Base-by-base conservation (phyloP, 345 rosid species). In the Gossypium rotundifolium region DNA sequence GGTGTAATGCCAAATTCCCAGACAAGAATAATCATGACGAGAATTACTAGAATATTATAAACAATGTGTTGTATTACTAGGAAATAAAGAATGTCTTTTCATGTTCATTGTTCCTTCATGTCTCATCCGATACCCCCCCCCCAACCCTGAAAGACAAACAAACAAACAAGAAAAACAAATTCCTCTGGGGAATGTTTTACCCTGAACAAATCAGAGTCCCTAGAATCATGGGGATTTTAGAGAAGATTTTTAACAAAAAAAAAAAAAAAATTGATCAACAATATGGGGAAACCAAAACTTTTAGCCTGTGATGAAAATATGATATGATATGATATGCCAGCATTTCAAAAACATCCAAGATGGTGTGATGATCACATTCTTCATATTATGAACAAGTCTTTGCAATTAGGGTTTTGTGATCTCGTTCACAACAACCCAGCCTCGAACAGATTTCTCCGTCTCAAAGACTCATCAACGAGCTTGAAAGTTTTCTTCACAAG, bases 401-500 rank as follows among this genome's bases (percentile, higher is more conserved):
- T 69, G 69, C 46, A 10, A 10, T 1, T 54, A 25, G 12, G 20
- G 40, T 33, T 33, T 33, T 33, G 40, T 5, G 7, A 33, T 33
- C 40, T 13, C 12, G 11, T 75, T 95, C 88, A 95, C 84, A 95
- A 86, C 48, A 93, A 87, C 4, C 98, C 99, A 42, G 99, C 99
- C 83, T 93, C 98, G 12, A 88, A 86, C 17, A 95, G 91, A 84
- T 95, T 93, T 83, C 99, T 88, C 60, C 98, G 87, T 81, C 98
- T 86, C 76, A 95, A 71, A 0, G 93, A 93, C 87, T 95, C 99
- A 11, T 93, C 99, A 18, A 95, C 98, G 6, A 95, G 96, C 84
- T 95, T 95, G 89, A 95, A 95, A 6, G 99, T 95, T 82, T 93
- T 95, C 88, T 93, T 95, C 78, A 95, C 92, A n/a, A 95, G 97